Evolutionary conservation across 2,329 filamentous ascomycete genomes (phyloP), one percentile per base, ranked within the genome.

Genomic region (Calonectria fujianensis): DNA sequence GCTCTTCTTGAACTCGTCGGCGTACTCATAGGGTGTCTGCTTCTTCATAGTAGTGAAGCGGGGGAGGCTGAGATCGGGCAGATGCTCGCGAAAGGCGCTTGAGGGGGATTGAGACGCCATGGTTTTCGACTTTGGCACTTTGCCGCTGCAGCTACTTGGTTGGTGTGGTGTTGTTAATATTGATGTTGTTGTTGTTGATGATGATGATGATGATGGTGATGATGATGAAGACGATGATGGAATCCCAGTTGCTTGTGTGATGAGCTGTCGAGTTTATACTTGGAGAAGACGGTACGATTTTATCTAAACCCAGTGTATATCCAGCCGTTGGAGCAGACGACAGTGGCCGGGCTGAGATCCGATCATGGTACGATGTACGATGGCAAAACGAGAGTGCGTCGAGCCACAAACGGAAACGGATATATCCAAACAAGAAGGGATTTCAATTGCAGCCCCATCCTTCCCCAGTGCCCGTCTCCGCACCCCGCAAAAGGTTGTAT

Each of bases 21-120:
- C 91, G 75, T 95, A 94, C 74, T 90, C 88, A 72, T 92, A 89
- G 4, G 91, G 88, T 81, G 93, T 88, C 81, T 94, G 92, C 68
- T 88, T 87, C 74, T 91, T 88, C 85, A 94, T 92, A 4, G 88
- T 88, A 27, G 88, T 90, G 85, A 94, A 94, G 45, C 93, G 90
- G 18, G 90, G 89, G 35, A 85, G 88, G 77, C 80, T 88, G 66
- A 94, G 87, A 79, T 94, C 92, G 0, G 92, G 93, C 18, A 94
- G 86, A 80, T 91, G 90, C 71, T 90, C 85, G 72, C 92, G 90
- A 50, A 72, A 77, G 14, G 69, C 72, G 57, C 72, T 75, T 29
- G 57, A 27, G 24, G 45, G 39, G 51, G 67, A 39, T 63, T 74
- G 72, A n/a, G 72, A 70, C n/a, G 59, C 67, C 72, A 74, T 74